These are phyloP conservation scores for Acer yangbiense DNA, from an alignment of 345 rosid genomes.

Conservation along the genomic window DNA sequence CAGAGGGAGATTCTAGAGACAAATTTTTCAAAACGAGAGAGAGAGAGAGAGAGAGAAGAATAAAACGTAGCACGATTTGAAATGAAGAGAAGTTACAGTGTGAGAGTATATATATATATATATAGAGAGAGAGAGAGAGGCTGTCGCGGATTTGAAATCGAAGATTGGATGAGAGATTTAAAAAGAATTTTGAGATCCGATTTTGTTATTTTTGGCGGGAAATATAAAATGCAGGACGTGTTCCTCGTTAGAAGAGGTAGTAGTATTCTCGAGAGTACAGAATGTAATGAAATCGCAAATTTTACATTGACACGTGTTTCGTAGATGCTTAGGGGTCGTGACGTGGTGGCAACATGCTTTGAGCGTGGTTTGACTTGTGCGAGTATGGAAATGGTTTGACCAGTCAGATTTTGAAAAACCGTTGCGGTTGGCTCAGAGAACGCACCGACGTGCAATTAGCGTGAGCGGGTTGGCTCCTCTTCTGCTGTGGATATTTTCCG, in stretches of 20 bases:
- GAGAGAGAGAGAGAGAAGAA: background rate
- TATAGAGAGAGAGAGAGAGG: background rate
- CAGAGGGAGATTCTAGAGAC: background rate
- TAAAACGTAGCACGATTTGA: too few species aligned
- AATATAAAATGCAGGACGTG: slow-evolving; percentile 3
- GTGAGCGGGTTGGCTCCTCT: background rate
- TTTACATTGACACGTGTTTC: too few species aligned
- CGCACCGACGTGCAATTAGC: background rate
- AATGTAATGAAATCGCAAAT: background rate
- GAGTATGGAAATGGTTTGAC: background rate
- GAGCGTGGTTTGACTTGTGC: background rate
- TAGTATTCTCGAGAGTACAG: background rate
- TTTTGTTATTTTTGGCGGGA: slow-evolving; percentile 23
- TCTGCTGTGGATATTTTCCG: background rate
- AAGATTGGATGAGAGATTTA: background rate
- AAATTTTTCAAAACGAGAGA: slow-evolving; percentile 1
- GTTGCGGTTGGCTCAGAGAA: background rate
- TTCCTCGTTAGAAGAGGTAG: background rate
- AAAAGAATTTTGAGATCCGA: background rate
- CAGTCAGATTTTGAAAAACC: background rate
- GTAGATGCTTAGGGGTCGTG: too few species aligned
- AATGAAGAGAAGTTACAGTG: background rate
- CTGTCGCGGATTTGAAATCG: slow-evolving; percentile 9
- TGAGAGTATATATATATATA: background rate
- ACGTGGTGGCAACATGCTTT: background rate